Conservation (phyloP, 257 asterid genomes). For the Paulownia fortunei region DNA sequence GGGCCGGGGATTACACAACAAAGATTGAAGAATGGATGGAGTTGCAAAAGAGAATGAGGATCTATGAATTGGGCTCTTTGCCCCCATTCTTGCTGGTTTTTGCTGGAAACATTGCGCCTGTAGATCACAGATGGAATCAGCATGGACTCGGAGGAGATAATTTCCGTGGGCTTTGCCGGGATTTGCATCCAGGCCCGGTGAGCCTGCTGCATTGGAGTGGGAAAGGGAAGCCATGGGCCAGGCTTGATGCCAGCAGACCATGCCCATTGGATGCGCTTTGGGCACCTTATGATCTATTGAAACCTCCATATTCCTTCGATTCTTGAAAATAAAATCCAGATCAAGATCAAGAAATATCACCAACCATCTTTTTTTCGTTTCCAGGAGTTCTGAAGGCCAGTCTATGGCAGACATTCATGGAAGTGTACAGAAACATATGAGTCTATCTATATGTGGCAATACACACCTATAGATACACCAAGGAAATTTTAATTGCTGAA, state of each 20-base stretch:
- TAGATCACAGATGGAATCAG: constrained; percentile 91
- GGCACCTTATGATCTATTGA: constrained; percentile 94
- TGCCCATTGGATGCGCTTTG: constrained; percentile 93
- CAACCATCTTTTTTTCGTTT: background rate
- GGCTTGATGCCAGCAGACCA: constrained; percentile 83
- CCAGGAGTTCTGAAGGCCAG: background rate
- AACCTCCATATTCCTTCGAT: constrained; percentile 78
- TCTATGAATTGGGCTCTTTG: constrained; percentile 80
- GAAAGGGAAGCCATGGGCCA: constrained; percentile 96
- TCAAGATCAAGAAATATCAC: background rate
- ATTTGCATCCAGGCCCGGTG: constrained; percentile 92
- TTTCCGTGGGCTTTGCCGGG: constrained; percentile 86
- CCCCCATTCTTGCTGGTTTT: constrained; percentile 92
- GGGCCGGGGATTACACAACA: constrained; percentile 70
- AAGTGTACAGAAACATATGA: constrained; percentile 26
- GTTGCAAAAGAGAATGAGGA: constrained; percentile 83
- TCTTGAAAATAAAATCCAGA: constrained; percentile 47
- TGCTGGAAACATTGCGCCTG: constrained; percentile 83
- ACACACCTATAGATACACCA: background rate
- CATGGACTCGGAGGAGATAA: constrained; percentile 96
- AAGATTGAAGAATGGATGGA: constrained; percentile 98
- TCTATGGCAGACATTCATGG: constrained; percentile 17
- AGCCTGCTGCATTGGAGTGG: constrained; percentile 98
- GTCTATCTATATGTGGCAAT: constrained; percentile 21
- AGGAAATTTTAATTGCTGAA: constrained; percentile 19